Evolutionary conservation across 2,329 filamentous ascomycete species (phyloP).

Genomic region (Cordyceps sp.): DNA sequence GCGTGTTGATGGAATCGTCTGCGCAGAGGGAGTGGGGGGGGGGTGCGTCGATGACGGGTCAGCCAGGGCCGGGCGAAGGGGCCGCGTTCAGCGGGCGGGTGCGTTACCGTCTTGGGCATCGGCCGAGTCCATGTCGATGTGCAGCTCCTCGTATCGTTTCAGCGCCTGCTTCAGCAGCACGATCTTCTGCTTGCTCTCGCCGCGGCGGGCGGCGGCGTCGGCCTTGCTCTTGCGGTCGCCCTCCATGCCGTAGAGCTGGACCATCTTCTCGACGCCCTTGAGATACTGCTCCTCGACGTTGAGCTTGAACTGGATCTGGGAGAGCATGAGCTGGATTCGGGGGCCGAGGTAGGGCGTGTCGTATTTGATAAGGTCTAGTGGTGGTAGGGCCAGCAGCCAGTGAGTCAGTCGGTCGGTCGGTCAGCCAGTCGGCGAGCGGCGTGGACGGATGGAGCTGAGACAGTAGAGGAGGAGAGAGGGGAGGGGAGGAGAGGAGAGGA

Average conservation of each 20-base stretch:
- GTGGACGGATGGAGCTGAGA: too few relatives aligned
- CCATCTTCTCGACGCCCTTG: slow-evolving; percentile 98
- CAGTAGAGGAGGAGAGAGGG: too few relatives aligned
- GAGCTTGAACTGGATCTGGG: slow-evolving; percentile 95
- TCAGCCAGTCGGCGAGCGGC: not conserved
- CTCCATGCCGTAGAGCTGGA: slow-evolving; percentile 91
- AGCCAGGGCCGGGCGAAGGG: too few relatives aligned
- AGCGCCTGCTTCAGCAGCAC: slow-evolving; percentile 87
- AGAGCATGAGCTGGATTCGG: slow-evolving; percentile 97
- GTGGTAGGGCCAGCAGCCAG: not conserved
- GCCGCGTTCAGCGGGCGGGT: too few relatives aligned
- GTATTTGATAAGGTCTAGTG: slow-evolving; percentile 87
- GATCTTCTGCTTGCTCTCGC: slow-evolving; percentile 97
- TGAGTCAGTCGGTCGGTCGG: not conserved
- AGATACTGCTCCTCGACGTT: slow-evolving; percentile 99
- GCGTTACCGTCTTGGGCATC: slow-evolving; percentile 71
- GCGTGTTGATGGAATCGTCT: slow-evolving; percentile 95
- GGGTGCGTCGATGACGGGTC: slow-evolving; percentile 5
- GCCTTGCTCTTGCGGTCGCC: slow-evolving; percentile 90
- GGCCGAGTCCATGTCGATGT: slow-evolving; percentile 74
- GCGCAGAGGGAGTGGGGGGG: not conserved
- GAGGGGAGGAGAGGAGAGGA: too few relatives aligned
- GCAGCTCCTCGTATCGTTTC: slow-evolving; percentile 92
- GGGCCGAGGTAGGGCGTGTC: slow-evolving; percentile 90
- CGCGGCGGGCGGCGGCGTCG: slow-evolving; percentile 74